Evolutionary conservation across 805 yeast genomes (phyloP), one percentile per base, ranked within the genome.

Genomic region (Blastobotrys americana): DNA sequence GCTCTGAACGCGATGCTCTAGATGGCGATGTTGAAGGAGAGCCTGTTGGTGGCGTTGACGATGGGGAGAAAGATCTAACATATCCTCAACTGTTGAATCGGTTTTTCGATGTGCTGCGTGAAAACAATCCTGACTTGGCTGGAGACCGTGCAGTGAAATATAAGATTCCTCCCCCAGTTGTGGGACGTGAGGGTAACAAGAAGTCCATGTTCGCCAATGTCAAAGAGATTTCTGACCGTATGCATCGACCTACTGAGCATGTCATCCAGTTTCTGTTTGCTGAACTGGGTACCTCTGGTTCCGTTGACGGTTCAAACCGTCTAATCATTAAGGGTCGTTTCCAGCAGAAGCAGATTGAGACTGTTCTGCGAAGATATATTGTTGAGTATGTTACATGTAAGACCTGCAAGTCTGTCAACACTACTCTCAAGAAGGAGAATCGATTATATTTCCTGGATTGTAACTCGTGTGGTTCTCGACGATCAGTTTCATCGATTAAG

Each of bases 271-370:
- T 84, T 69, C 70, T 93, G 68, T 93, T 93, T 70, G 97, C 97
- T 1, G 99, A 93, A 72, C 76, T 93, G 77, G 99, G 99, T 81
- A 93, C 99, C 17, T 87, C 97, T 2, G 99, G 99, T 63, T 89
- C 97, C 45, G 90, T 93, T 49, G 99, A 93, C 70, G 98, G 97
- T 66, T 90, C 86, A 68, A 86, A 88, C 74, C 83, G 98, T 69
- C 78, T 93, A 66, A 88, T 93, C 52, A 90, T 93, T 67, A 93
- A 87, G 74, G 99, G 99, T 74, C 85, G 95, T 68, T 93, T 88
- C 76, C 95, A 84, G 72, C 96, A 95, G 57, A 93, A 90, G 70
- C 96, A 89, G 69, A 82, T 93, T 76, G 98, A 93, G 71, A 83
- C 88, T 54, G 95, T 93, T 52, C 76, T 93, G 69, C 83, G 97